Conservation (phyloP, 805 yeast genomes). For the Kuraishia borneana region DNA sequence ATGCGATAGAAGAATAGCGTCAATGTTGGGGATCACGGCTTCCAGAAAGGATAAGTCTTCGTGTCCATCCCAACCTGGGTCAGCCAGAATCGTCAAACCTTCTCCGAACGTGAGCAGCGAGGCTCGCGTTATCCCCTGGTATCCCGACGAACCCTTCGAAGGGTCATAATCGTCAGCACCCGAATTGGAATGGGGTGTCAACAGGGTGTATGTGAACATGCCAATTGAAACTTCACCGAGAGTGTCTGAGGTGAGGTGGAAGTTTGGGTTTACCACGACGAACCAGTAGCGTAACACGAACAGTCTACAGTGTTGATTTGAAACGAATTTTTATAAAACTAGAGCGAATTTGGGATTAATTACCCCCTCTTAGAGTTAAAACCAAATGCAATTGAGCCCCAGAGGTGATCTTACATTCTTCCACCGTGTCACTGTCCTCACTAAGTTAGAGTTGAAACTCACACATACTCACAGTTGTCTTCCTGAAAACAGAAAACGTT, state of each 20-base stretch:
- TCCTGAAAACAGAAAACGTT: conserved; percentile 81
- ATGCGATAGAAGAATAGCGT: conserved; percentile 75
- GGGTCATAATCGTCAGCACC: conserved; percentile 4
- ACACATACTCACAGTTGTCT: conserved; percentile 62
- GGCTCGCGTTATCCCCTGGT: conserved; percentile 18
- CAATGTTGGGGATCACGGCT: conserved; percentile 34
- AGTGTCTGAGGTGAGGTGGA: neutral
- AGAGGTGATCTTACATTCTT: conserved; percentile 63
- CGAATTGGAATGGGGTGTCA: conserved; percentile 8
- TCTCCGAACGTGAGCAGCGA: conserved; percentile 46
- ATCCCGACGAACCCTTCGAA: neutral
- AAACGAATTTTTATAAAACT: neutral
- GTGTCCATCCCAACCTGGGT: conserved; percentile 66
- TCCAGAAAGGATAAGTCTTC: conserved; percentile 30
- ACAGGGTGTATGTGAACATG: conserved; percentile 14
- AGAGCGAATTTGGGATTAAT: conserved; percentile 5
- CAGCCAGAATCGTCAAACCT: conserved; percentile 46
- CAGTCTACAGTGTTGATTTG: neutral
- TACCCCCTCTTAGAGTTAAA: conserved; percentile 86
- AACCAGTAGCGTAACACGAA: neutral
- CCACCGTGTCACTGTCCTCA: conserved; percentile 69
- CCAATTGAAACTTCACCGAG: neutral
- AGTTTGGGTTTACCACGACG: neutral
- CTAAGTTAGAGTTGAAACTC: conserved; percentile 12
- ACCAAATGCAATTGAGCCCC: conserved; percentile 89